These are phyloP conservation scores for Xylona heveae DNA, from an alignment of 495 filamentous ascomycete species.

Conservation along the genomic window DNA sequence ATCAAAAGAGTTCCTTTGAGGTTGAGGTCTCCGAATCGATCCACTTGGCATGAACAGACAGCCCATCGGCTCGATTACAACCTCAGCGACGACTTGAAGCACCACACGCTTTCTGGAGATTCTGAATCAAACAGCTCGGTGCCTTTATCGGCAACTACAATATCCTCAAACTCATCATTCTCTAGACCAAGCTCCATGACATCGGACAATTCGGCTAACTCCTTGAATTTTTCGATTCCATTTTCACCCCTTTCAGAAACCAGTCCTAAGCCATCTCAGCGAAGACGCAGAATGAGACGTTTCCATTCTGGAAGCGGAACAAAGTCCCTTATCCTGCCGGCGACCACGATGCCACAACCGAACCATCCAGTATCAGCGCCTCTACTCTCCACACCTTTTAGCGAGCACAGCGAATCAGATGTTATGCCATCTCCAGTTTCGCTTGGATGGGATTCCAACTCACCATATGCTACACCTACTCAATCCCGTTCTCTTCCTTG, in stretches of 20 bases:
- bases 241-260: not conserved
- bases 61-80: too few species aligned
- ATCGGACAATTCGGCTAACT: constrained; percentile 1
- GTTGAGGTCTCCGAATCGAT: too few species aligned
- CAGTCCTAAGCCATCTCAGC: constrained; percentile 4
- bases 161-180: not conserved
- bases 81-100: too few species aligned
- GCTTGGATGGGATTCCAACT: too few species aligned
- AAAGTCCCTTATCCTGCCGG: constrained; percentile 16
- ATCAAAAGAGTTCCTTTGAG: too few species aligned
- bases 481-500: too few species aligned
- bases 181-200: not conserved
- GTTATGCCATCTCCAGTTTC: too few species aligned
- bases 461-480: too few species aligned
- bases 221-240: not conserved
- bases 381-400: constrained; percentile 8
- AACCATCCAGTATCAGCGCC: constrained; percentile 3
- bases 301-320: constrained; percentile 17
- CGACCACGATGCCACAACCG: constrained; percentile 3
- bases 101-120: too few species aligned
- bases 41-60: too few species aligned
- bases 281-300: constrained; percentile 16
- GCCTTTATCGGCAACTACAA: not conserved
- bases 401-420: too few species aligned
- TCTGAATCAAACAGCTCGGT: not conserved